These are phyloP conservation scores for Xylariaceae sp. DNA, from an alignment of 2,329 filamentous ascomycete genomes.

Conservation along the genomic window DNA sequence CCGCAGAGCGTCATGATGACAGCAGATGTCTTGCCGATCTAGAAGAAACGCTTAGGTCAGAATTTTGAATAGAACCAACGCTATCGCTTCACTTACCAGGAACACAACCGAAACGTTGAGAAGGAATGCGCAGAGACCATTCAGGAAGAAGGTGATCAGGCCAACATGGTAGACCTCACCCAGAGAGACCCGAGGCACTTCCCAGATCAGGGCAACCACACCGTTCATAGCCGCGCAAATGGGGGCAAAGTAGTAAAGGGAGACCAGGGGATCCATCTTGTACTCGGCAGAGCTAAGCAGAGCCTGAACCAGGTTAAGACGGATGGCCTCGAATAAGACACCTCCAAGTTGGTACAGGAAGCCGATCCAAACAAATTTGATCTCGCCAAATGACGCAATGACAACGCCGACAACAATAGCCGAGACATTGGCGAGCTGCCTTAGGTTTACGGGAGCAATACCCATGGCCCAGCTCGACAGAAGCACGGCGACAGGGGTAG, in stretches of 20 bases:
- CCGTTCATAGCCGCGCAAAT: slow-evolving; percentile 85
- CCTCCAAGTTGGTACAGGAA: slow-evolving; percentile 81
- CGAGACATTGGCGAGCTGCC: slow-evolving; percentile 89
- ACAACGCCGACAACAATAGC: slow-evolving; percentile 94
- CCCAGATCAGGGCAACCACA: slow-evolving; percentile 73
- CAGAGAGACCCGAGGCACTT: slow-evolving; percentile 73
- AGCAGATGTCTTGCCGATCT: slow-evolving; percentile 89
- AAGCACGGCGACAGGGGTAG: slow-evolving; percentile 91
- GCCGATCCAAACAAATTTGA: slow-evolving; percentile 84
- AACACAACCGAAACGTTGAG: slow-evolving; percentile 88
- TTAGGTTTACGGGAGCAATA: slow-evolving; percentile 82
- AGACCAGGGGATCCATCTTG: slow-evolving; percentile 92
- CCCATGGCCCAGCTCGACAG: slow-evolving; percentile 88
- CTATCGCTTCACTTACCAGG: slow-evolving; percentile 65
- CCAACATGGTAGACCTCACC: slow-evolving; percentile 77
- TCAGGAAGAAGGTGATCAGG: slow-evolving; percentile 73
- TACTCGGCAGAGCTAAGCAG: slow-evolving; percentile 82
- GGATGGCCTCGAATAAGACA: slow-evolving; percentile 81
- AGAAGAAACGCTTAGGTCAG: slow-evolving; percentile 38
- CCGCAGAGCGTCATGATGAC: slow-evolving; percentile 86
- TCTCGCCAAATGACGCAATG: slow-evolving; percentile 93
- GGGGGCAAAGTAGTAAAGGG: slow-evolving; percentile 88
- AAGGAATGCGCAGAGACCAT: slow-evolving; percentile 79
- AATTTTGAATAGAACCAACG: background rate
- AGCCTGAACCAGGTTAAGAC: slow-evolving; percentile 84